Evolutionary conservation across 371 early-diverging fungal species (phyloP), one percentile per base, ranked within the genome.

Genomic region (Mucor plumbeus): DNA sequence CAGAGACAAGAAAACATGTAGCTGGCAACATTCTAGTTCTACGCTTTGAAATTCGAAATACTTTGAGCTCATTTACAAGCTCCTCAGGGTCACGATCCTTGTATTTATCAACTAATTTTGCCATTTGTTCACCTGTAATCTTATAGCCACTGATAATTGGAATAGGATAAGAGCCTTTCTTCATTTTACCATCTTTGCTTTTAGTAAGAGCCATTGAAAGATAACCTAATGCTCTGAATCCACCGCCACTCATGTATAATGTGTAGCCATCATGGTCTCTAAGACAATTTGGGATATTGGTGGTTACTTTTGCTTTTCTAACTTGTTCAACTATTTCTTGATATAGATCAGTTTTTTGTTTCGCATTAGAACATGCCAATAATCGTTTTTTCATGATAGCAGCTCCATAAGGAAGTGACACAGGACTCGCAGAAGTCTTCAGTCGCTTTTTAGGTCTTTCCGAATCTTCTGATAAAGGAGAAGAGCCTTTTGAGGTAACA

Each of bases 231-330:
- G 83, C 81, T 17, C 83, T 72, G 67, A 85, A 83, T 15, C 86
- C 86, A 21, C 86, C 86, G 8, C 86, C 86, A 50, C 76, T 79
- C 64, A 85, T 74, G 43, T 85, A 85, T 50, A 84, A 41, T 1
- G 79, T 67, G 34, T 78, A 81, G 3, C 81, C 81, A 33, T 66
- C 66, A 34, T 77, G 75, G 19, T 72, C 50, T 9, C 34, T 72
- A 13, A 69, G 43, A 63, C 66, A 44, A n/a, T 39, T 11, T 35
- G 73, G 73, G 39, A 73, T 62, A 53, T 65, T 53, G 17, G 66
- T 41, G 0, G 61, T 62, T 10, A 31, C 21, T 38, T 69, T 73
- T 3, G 73, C 73, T 7, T 41, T 31, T 15, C 14, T 38, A 4
- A 73, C 33, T 14, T 69, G 53, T 17, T 65, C 66, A 5, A 66